A percentile compares a stretch with the other conserved stretches of the same genome.
phyloP scores from a whole-genome alignment of 202 grass and related monocot genomes.

The Miscanthus sacchariflorus region DNA sequence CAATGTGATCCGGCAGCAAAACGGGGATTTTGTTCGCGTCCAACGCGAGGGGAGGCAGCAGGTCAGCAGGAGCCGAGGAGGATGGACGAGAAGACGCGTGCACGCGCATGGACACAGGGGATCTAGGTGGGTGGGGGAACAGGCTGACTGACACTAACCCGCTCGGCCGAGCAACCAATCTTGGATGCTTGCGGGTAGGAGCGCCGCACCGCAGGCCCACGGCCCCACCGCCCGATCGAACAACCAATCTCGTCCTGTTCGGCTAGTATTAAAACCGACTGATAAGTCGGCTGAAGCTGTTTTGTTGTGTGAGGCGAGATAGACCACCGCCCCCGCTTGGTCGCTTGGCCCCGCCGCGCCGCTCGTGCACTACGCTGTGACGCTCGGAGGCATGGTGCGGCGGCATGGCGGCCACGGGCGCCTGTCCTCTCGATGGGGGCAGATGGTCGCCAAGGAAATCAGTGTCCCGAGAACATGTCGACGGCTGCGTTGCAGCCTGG shows the following conservation, averaged over 20 bases:
- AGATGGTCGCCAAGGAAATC: neutral
- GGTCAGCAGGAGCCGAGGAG: neutral
- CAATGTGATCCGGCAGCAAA: neutral
- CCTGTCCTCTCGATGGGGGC: neutral
- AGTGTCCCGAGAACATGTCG: neutral
- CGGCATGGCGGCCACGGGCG: conserved; percentile 21
- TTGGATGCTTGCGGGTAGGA: neutral
- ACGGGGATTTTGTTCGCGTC: neutral
- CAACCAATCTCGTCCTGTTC: no score
- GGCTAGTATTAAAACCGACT: no score
- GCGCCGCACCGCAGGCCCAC: no score
- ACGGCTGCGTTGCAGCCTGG: no score
- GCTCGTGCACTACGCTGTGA: neutral
- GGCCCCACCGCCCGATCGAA: no score
- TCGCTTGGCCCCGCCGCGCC: neutral
- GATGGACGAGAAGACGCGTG: neutral
- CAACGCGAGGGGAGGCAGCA: neutral
- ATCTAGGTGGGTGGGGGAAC: conserved; percentile 2
- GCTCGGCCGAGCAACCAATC: conserved; percentile 30
- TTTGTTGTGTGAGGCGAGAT: no score
- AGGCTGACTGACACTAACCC: neutral
- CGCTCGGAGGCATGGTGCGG: neutral
- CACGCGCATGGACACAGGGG: neutral
- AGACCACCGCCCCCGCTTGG: neutral
- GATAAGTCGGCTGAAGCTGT: no score